Percentiles rank a stretch among this genome's conserved stretches.
Conservation (phyloP, 306 rosid genomes). For the Vicia sativa region DNA sequence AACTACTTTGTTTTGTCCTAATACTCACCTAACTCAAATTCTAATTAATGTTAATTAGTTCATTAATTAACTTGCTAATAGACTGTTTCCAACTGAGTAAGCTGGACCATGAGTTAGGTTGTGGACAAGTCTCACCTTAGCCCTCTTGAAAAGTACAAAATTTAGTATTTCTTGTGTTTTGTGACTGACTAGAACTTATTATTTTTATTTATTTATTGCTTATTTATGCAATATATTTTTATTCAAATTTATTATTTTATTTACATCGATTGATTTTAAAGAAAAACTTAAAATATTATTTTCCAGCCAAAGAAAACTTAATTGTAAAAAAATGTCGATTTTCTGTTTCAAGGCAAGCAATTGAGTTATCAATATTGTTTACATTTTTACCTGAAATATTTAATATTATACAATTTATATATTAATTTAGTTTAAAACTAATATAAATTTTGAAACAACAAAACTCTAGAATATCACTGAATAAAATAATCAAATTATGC, state of each 20-base stretch:
- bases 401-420: no score
- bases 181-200: no score
- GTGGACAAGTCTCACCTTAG: background rate
- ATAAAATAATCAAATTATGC: no score
- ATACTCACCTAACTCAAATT: background rate
- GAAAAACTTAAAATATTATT: background rate
- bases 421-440: no score
- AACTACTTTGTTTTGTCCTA: slow-evolving; percentile 1
- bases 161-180: background rate
- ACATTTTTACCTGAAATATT: background rate
- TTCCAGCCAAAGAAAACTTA: background rate
- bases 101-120: slow-evolving; percentile 3
- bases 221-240: no score
- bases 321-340: background rate
- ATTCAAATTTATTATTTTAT: background rate
- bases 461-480: no score
- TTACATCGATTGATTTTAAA: background rate
- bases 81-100: background rate
- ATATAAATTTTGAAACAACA: no score
- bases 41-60: background rate
- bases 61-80: background rate
- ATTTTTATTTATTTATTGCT: no score
- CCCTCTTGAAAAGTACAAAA: background rate
- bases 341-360: background rate
- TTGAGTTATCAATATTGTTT: background rate